Evolutionary conservation across 192 early-diverging fungal species (phyloP).

Genomic region (Coemansia sp.): DNA sequence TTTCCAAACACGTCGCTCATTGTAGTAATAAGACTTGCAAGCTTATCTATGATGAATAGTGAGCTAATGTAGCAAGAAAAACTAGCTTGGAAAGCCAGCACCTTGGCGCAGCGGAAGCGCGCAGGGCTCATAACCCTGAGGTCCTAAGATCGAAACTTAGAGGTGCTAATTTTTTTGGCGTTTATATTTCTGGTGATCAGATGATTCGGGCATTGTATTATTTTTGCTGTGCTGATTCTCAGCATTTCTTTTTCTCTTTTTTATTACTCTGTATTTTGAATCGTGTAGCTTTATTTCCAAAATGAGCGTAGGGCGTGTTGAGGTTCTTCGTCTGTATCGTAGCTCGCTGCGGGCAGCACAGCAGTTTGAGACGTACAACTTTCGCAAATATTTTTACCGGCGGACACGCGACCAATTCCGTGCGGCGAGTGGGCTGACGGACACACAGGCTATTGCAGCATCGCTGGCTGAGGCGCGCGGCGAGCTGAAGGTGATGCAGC

Average conservation of each 20-base stretch:
- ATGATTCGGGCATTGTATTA: neutral
- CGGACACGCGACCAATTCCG: constrained; percentile 79
- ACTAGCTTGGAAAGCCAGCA: constrained; percentile 45
- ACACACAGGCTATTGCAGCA: constrained; percentile 6
- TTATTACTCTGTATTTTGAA: constrained; percentile 4
- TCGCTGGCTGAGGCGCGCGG: constrained; percentile 61
- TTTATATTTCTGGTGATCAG: neutral
- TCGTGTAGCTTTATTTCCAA: neutral
- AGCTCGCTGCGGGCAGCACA: constrained; percentile 70
- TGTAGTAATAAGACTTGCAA: neutral
- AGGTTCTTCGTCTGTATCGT: constrained; percentile 76
- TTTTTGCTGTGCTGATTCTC: neutral
- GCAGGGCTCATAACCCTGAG: constrained; percentile 87
- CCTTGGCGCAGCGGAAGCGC: constrained; percentile 82
- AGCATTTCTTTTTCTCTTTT: constrained; percentile 6
- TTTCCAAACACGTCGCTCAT: neutral
- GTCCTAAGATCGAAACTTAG: constrained; percentile 79
- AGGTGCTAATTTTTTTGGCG: constrained; percentile 51
- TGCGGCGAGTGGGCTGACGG: constrained; percentile 26
- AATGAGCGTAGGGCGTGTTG: constrained; percentile 48
- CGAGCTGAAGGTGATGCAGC: constrained; percentile 71
- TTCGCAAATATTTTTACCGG: constrained; percentile 80
- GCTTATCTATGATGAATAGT: neutral
- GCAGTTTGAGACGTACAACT: constrained; percentile 83
- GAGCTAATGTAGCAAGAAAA: neutral